A percentile compares a stretch with the other conserved stretches of the same genome.
These are phyloP conservation scores for Paraconiothyrium brasiliense DNA, from an alignment of 2,329 filamentous ascomycete genomes.

Conservation along the genomic window DNA sequence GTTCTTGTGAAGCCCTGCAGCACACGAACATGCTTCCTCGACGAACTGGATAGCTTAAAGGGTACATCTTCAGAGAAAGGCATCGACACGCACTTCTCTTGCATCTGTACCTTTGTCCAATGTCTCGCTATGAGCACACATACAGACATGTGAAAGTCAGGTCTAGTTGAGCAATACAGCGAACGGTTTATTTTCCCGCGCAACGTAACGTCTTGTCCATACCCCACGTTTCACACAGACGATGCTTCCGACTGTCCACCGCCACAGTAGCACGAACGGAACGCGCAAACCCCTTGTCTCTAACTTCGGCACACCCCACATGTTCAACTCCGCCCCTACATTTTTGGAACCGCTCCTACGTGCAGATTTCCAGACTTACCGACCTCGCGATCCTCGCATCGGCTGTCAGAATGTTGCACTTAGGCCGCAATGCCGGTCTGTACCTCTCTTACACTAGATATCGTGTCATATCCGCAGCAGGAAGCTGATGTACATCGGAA, in stretches of 20 bases:
- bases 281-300: conserved; percentile 2
- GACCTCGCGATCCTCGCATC: conserved; percentile 17
- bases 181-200: background rate
- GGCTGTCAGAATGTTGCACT: conserved; percentile 23
- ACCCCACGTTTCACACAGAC: conserved; percentile 3
- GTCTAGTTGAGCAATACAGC: background rate
- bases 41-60: background rate
- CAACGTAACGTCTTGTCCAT: background rate
- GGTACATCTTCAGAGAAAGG: background rate
- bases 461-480: conserved; percentile 5
- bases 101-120: background rate
- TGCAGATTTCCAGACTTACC: background rate
- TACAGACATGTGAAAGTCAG: background rate
- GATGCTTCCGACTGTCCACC: background rate
- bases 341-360: background rate
- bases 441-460: conserved; percentile 13
- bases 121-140: background rate
- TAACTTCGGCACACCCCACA: background rate
- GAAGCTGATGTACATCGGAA: background rate
- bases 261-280: conserved; percentile 19
- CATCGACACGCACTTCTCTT: background rate
- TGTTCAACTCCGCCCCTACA: background rate
- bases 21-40: background rate
- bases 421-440: conserved; percentile 22
- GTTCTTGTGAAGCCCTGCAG: background rate